phyloP scores from a whole-genome alignment of 495 filamentous ascomycete species.

The Podospora comata region DNA sequence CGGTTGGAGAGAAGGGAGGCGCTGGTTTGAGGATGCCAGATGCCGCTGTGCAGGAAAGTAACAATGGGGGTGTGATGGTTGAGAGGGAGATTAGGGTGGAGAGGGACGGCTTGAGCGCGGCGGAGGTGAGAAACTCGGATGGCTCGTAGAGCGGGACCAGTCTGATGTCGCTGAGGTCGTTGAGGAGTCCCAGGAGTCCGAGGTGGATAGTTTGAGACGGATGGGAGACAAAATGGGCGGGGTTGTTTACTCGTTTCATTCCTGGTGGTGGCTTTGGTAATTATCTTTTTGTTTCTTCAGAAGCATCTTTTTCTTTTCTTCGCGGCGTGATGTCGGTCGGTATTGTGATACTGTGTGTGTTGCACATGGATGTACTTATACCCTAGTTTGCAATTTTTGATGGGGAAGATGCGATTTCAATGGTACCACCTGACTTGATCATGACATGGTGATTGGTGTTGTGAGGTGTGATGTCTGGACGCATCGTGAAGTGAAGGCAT shows the following conservation, averaged over 20 bases:
- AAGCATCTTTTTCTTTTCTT: background rate
- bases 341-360: background rate
- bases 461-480: too few species aligned
- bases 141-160: background rate
- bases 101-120: background rate
- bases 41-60: background rate
- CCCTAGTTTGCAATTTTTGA: background rate
- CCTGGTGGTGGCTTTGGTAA: background rate
- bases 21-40: background rate
- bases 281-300: background rate
- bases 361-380: background rate
- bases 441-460: too few species aligned
- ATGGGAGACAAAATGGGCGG: conserved; percentile 8
- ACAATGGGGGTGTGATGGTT: background rate
- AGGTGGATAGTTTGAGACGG: conserved; percentile 25
- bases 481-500: background rate
- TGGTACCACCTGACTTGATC: too few species aligned
- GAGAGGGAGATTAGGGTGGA: background rate
- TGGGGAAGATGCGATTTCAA: background rate
- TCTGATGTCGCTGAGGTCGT: conserved; percentile 28
- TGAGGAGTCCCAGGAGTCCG: conserved; percentile 29
- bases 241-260: too few species aligned
- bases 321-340: background rate
- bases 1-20: background rate
- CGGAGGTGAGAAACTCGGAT: background rate